phyloP scores from a whole-genome alignment of 257 asterid genomes.

The Euphrasia confusa region DNA sequence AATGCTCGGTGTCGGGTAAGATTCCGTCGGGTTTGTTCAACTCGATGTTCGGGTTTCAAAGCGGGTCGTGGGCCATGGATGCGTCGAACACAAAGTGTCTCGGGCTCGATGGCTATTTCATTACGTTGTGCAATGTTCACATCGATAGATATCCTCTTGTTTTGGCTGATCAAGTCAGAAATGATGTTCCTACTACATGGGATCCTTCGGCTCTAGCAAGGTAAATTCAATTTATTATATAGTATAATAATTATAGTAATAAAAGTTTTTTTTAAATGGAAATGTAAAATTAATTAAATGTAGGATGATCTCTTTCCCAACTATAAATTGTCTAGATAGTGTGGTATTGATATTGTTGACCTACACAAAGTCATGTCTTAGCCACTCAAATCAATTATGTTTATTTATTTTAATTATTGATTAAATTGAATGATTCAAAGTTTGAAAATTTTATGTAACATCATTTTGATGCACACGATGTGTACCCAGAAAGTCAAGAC shows the following conservation, averaged over 20 bases:
- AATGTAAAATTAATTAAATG: not conserved
- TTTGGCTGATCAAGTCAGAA: constrained; percentile 56
- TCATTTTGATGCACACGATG: constrained; percentile 24
- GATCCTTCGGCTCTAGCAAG: constrained; percentile 93
- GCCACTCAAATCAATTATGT: not conserved
- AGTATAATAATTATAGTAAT: too few species aligned
- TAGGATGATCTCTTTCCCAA: not conserved
- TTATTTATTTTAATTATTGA: too few species aligned
- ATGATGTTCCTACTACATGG: constrained; percentile 83
- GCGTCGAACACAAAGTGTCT: constrained; percentile 54
- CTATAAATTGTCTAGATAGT: not conserved
- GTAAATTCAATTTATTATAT: constrained; percentile 27
- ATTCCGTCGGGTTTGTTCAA: constrained; percentile 85
- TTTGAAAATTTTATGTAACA: too few species aligned
- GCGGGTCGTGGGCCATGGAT: constrained; percentile 80
- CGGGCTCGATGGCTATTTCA: constrained; percentile 77
- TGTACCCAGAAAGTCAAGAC: constrained; percentile 22
- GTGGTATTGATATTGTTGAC: constrained; percentile 8
- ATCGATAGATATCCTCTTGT: constrained; percentile 68
- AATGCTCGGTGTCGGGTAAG: constrained; percentile 67
- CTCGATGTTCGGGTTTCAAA: constrained; percentile 75
- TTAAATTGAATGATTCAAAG: constrained; percentile 16
- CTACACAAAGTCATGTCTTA: too few species aligned
- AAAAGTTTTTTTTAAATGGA: not conserved
- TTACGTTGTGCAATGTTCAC: constrained; percentile 48